Base-by-base conservation (phyloP, 108 stramenopile genomes). In the Stephanodiscus triporus region DNA sequence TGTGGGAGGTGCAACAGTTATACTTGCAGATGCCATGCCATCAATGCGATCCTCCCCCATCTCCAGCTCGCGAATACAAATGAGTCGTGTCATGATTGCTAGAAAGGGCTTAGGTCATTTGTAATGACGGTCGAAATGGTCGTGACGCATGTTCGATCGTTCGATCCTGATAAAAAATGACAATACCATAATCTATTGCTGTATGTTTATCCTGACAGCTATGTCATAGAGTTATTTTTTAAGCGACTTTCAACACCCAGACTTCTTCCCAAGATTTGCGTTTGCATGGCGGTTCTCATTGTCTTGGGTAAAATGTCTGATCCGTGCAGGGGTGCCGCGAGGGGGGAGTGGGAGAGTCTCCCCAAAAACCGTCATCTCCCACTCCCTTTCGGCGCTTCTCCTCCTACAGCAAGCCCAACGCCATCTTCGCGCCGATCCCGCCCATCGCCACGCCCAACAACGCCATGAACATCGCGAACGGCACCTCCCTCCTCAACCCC, bases 381-480 rank as follows among this genome's bases (percentile, higher is more conserved):
- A n/a, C n/a, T n/a, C n/a, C n/a, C n/a, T n/a, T n/a, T n/a, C n/a
- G n/a, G n/a, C n/a, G n/a, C n/a, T n/a, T 22, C 51, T 20, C 19
- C 57, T 1, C 29, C 30, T 37, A 61, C 29, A 81, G 80, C 74
- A 81, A 67, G 13, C 74, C 68, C 48, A 81, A 73, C 24, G 85
- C 88, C 84, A 84, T 84, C 48, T 74, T 78, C 24, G 82, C 70
- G 17, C 88, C 88, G 37, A 87, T 67, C 8, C 72, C 53, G 6
- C 83, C 86, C 77, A 87, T 76, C 49, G 63, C 65, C 20, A 87
- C 70, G 30, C 88, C 86, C 47, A 87, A 47, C n/a, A 71, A 59
- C 9, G 78, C 82, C 26, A 76, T 64, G 37, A 77, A 79, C 78
- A 79, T 83, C n/a, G 84, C 77, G 48, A 85, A 72, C 53, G 75